Conservation (phyloP, 768 basidiomycete species). For the Phanerochaete carnosa region DNA sequence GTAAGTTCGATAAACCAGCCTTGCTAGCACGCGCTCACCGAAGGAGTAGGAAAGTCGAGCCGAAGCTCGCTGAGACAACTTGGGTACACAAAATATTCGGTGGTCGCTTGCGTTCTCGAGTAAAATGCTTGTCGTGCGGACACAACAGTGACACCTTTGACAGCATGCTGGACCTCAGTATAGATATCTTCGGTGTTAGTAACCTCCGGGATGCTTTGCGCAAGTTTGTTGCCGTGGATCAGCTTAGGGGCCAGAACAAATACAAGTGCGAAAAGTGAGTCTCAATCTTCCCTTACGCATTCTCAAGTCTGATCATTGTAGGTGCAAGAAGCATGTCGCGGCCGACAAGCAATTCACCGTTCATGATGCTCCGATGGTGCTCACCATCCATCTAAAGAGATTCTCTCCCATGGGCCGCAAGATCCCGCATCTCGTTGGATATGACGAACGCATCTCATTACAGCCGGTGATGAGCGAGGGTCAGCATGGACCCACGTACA, state of each 20-base stretch:
- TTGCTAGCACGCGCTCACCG: background rate
- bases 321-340: constrained; percentile 88
- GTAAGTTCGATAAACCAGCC: constrained; percentile 41
- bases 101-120: constrained; percentile 86
- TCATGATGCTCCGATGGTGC: constrained; percentile 79
- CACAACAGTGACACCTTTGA: constrained; percentile 97
- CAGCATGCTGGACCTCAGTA: constrained; percentile 87
- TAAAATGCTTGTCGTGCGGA: constrained; percentile 77
- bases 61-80: constrained; percentile 75
- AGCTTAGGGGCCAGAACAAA: constrained; percentile 86
- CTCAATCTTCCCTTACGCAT: background rate
- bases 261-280: constrained; percentile 98
- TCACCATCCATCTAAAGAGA: constrained; percentile 93
- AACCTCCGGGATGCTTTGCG: constrained; percentile 69
- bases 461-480: constrained; percentile 81
- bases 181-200: constrained; percentile 73
- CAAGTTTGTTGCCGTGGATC: constrained; percentile 80
- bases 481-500: constrained; percentile 74
- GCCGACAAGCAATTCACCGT: constrained; percentile 91
- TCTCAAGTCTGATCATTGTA: constrained; percentile 27
- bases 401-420: constrained; percentile 91
- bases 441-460: constrained; percentile 71
- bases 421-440: constrained; percentile 73
- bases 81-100: constrained; percentile 97
- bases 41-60: constrained; percentile 58